Percentiles rank a stretch among this genome's conserved stretches.
Conservation (phyloP, 371 early-diverging fungal species). For the Syncephalastrum contaminatum region DNA sequence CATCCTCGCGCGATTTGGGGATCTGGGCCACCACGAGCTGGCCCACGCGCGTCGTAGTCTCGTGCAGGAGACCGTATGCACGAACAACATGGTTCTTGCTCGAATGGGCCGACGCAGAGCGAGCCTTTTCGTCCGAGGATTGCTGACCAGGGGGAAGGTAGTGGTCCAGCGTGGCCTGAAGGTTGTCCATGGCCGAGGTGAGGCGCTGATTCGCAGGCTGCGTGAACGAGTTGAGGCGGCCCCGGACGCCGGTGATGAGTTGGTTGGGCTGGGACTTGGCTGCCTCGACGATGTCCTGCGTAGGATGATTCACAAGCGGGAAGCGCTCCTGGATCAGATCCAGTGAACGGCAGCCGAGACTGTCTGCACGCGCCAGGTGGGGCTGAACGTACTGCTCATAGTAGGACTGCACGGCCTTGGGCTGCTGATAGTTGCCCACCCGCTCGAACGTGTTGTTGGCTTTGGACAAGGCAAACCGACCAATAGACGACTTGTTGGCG, state of each 20-base stretch:
- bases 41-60: conserved; percentile 29
- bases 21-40: conserved; percentile 30
- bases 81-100: conserved; percentile 37
- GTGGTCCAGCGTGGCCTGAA: conserved; percentile 46
- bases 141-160: conserved; percentile 43
- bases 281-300: conserved; percentile 53
- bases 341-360: conserved; percentile 64
- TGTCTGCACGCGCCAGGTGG: conserved; percentile 59
- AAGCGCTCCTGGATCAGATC: conserved; percentile 60
- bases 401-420: conserved; percentile 50
- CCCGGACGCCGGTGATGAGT: conserved; percentile 26
- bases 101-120: conserved; percentile 33
- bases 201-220: conserved; percentile 45
- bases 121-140: no score
- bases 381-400: conserved; percentile 51
- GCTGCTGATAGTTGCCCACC: conserved; percentile 28
- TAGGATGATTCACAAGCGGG: conserved; percentile 64
- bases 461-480: conserved; percentile 45
- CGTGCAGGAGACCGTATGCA: conserved; percentile 30
- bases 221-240: conserved; percentile 39
- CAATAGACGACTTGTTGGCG: conserved; percentile 52
- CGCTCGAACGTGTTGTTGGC: conserved; percentile 39
- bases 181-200: conserved; percentile 38
- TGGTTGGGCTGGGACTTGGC: conserved; percentile 35
- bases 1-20: conserved; percentile 32